Evolutionary conservation across 805 yeast species (phyloP).

Genomic region (Ogataea thermomethanolica): DNA sequence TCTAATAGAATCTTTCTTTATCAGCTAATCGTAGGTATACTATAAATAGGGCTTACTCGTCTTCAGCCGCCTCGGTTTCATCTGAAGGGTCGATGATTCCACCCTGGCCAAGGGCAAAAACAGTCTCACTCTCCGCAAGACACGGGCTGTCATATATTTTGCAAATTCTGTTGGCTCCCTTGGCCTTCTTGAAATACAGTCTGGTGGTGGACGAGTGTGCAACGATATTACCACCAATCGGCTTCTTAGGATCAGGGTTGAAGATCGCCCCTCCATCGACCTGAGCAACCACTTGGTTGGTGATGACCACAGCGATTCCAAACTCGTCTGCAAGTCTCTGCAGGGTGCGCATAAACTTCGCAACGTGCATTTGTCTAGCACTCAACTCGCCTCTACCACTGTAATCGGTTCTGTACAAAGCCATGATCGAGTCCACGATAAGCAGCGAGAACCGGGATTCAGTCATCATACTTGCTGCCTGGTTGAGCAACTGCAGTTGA

Average conservation of each 20-base stretch:
- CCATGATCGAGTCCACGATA: slow-evolving; percentile 97
- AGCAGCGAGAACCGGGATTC: slow-evolving; percentile 85
- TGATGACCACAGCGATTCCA: slow-evolving; percentile 94
- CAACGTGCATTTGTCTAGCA: slow-evolving; percentile 92
- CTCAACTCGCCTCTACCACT: slow-evolving; percentile 94
- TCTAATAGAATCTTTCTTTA: slow-evolving; percentile 28
- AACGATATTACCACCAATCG: slow-evolving; percentile 96
- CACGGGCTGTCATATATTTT: slow-evolving; percentile 96
- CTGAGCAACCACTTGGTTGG: slow-evolving; percentile 96
- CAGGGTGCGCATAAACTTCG: slow-evolving; percentile 84
- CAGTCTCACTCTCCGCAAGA: slow-evolving; percentile 91
- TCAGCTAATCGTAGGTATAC: slow-evolving; percentile 1
- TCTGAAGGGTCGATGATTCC: slow-evolving; percentile 92
- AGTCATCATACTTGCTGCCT: slow-evolving; percentile 95
- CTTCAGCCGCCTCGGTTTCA: slow-evolving; percentile 42
- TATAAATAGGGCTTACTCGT: slow-evolving; percentile 23
- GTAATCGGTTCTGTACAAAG: slow-evolving; percentile 90
- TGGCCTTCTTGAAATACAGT: slow-evolving; percentile 83
- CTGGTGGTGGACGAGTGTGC: slow-evolving; percentile 97
- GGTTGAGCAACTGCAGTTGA: slow-evolving; percentile 78
- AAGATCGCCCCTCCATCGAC: slow-evolving; percentile 87
- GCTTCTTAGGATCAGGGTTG: slow-evolving; percentile 96
- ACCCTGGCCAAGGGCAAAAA: slow-evolving; percentile 93
- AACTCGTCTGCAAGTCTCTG: slow-evolving; percentile 96
- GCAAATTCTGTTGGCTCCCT: slow-evolving; percentile 89